phyloP scores from a whole-genome alignment of 441 rosid genomes.

The Pelargonium australe region DNA sequence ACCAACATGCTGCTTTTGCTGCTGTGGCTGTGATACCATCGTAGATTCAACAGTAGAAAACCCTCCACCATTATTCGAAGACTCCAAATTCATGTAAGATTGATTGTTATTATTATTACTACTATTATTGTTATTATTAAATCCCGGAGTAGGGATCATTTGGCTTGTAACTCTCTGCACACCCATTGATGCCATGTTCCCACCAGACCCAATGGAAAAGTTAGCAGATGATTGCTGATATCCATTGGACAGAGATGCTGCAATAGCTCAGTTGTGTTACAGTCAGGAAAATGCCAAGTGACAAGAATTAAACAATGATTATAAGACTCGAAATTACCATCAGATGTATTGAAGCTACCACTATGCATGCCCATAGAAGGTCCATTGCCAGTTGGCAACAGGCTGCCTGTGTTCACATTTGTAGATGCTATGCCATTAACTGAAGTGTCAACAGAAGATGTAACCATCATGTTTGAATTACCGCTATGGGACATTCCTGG shows the following conservation, averaged over 20 bases:
- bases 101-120: constrained; percentile 34
- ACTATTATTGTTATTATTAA: constrained; percentile 16
- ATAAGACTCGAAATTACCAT: constrained; percentile 29
- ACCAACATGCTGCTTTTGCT: constrained; percentile 61
- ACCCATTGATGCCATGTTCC: constrained; percentile 63
- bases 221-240: constrained; percentile 72
- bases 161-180: constrained; percentile 65
- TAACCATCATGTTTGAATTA: constrained; percentile 49
- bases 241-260: constrained; percentile 75
- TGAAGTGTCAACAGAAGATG: constrained; percentile 64
- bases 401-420: constrained; percentile 46
- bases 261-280: constrained; percentile 19
- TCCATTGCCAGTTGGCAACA: constrained; percentile 37
- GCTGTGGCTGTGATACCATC: constrained; percentile 60
- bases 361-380: constrained; percentile 20
- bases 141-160: constrained; percentile 99
- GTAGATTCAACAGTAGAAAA: constrained; percentile 64
- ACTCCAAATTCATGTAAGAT: constrained; percentile 56
- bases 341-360: constrained; percentile 26
- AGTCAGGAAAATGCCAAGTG: constrained; percentile 9
- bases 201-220: constrained; percentile 67
- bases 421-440: constrained; percentile 44
- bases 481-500: constrained; percentile 83
- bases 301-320: neutral
- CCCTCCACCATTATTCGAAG: constrained; percentile 56